A percentile compares a stretch with the other conserved stretches of the same genome.
Evolutionary conservation across 2,329 filamentous ascomycete genomes (phyloP).

Genomic region (Diaporthe humulicola): DNA sequence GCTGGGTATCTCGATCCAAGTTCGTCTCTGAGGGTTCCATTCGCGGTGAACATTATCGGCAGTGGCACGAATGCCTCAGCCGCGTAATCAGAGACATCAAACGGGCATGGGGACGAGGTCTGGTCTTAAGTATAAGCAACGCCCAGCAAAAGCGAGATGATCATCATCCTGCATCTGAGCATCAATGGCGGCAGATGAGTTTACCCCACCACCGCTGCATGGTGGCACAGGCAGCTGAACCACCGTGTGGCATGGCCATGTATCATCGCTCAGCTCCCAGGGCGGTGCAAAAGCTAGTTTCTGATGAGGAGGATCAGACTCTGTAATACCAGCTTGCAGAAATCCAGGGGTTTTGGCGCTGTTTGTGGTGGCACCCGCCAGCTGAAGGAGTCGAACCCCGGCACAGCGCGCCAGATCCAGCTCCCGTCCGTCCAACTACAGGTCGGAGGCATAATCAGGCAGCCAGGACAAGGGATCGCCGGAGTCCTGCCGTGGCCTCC

Average conservation of each 20-base stretch:
- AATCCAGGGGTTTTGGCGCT: not conserved
- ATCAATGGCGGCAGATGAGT: not conserved
- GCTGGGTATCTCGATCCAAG: not conserved
- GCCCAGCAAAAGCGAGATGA: not conserved
- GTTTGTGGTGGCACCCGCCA: not conserved
- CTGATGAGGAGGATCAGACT: not conserved
- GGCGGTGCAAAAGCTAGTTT: not conserved
- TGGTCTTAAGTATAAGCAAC: not conserved
- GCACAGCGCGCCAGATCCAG: not conserved
- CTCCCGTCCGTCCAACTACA: not conserved
- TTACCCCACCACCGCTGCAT: not conserved
- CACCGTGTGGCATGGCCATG: not conserved
- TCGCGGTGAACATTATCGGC: not conserved
- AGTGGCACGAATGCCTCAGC: not conserved
- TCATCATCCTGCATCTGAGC: not conserved
- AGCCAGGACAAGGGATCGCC: not conserved
- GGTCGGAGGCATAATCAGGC: not conserved
- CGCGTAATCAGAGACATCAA: not conserved
- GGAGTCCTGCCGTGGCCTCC: not conserved
- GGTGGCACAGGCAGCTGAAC: not conserved
- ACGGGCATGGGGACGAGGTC: not conserved
- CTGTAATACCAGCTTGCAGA: not conserved
- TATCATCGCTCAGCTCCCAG: conserved; percentile 7
- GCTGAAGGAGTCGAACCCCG: conserved; percentile 17
- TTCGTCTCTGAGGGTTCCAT: not conserved